phyloP scores from a whole-genome alignment of 371 early-diverging fungal genomes.

The Syncephalastrum racemosum region DNA sequence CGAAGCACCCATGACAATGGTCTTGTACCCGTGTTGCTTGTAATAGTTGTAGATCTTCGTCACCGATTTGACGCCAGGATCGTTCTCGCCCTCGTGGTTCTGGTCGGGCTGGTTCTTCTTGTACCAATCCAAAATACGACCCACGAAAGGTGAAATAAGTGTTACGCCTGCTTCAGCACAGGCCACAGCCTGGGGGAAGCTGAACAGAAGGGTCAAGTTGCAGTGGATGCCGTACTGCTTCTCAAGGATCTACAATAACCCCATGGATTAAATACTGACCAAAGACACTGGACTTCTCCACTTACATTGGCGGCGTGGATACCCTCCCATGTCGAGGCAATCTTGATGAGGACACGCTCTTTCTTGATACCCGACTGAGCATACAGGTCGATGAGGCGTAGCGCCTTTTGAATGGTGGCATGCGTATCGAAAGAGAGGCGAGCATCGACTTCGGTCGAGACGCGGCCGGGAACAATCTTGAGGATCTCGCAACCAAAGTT shows the following conservation, averaged over 20 bases:
- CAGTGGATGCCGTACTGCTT: constrained; percentile 91
- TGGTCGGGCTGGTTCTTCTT: constrained; percentile 81
- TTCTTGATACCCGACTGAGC: constrained; percentile 81
- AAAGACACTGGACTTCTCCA: neutral
- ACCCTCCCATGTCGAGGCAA: constrained; percentile 98
- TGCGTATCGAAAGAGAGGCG: constrained; percentile 93
- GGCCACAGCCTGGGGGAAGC: constrained; percentile 93
- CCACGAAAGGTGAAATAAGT: constrained; percentile 98
- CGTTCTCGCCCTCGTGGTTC: constrained; percentile 69
- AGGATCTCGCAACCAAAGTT: constrained; percentile 97
- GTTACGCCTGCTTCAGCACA: constrained; percentile 97
- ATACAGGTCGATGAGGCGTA: constrained; percentile 88
- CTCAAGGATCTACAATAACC: constrained; percentile 60
- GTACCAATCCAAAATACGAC: constrained; percentile 98
- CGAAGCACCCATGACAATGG: constrained; percentile 99
- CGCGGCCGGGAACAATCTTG: constrained; percentile 96
- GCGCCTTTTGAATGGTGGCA: constrained; percentile 91
- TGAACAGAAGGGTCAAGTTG: constrained; percentile 96
- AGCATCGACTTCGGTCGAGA: constrained; percentile 98
- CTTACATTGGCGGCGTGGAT: constrained; percentile 92
- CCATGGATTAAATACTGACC: neutral
- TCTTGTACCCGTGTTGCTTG: constrained; percentile 94
- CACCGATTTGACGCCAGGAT: constrained; percentile 95
- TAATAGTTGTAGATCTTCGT: constrained; percentile 97
- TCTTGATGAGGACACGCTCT: constrained; percentile 95